Percentiles rank a stretch among this genome's conserved stretches.
These are phyloP conservation scores for Drosera capensis DNA, from an alignment of 148 eudicot genomes.

Conservation along the genomic window DNA sequence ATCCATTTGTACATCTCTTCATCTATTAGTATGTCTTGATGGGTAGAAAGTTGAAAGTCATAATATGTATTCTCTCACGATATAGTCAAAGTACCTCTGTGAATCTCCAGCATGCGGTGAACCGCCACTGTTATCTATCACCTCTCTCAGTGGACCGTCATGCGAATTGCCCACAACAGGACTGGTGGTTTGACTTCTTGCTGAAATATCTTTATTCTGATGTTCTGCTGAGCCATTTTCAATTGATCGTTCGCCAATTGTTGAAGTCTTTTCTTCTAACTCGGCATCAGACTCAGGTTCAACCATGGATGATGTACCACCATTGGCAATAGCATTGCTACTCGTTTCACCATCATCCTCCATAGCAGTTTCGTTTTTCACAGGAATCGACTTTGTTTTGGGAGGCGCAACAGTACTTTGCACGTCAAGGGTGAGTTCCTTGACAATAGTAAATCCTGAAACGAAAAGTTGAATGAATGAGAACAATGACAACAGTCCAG, in stretches of 20 bases:
- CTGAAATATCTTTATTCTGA: slow-evolving; percentile 25
- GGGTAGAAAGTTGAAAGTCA: too few species aligned
- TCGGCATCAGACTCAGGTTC: slow-evolving; percentile 18
- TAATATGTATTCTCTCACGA: too few species aligned
- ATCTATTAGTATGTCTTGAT: too few species aligned
- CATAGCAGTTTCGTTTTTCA: slow-evolving; percentile 21
- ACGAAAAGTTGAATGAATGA: slow-evolving; percentile 3
- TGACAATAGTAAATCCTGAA: slow-evolving; percentile 67
- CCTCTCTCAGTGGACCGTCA: slow-evolving; percentile 32
- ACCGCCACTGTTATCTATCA: slow-evolving; percentile 20
- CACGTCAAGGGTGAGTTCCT: slow-evolving; percentile 87
- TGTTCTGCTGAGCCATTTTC: slow-evolving; percentile 24
- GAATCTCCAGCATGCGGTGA: slow-evolving; percentile 49
- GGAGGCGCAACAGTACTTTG: slow-evolving; percentile 83
- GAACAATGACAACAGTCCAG: not conserved
- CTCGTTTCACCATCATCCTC: slow-evolving; percentile 21
- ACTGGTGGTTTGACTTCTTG: slow-evolving; percentile 47
- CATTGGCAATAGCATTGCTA: slow-evolving; percentile 27
- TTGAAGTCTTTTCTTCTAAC: slow-evolving; percentile 20
- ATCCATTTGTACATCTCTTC: too few species aligned
- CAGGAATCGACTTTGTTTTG: slow-evolving; percentile 39
- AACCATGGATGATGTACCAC: slow-evolving; percentile 15
- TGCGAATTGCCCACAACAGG: slow-evolving; percentile 36
- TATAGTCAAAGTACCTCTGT: slow-evolving; percentile 56
- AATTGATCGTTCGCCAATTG: slow-evolving; percentile 14